Percentiles rank a stretch among this genome's conserved stretches.
These are phyloP conservation scores for Pseudozyma thailandica DNA, from an alignment of 1,284 basidiomycete genomes.

Conservation along the genomic window DNA sequence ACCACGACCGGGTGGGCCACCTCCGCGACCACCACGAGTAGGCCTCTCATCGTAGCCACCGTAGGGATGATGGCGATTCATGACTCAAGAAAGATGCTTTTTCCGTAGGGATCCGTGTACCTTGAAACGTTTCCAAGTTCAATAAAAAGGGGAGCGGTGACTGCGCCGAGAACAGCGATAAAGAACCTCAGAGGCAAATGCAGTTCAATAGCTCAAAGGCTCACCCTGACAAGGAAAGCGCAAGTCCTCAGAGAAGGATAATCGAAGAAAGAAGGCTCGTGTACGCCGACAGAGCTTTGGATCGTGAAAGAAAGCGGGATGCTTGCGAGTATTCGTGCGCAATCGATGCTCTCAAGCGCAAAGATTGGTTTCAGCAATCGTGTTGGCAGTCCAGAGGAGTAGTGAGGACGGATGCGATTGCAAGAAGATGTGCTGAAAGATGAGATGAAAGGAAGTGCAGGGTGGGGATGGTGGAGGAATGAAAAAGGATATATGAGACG, in stretches of 20 bases:
- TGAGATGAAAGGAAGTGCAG: neutral
- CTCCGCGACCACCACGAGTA: conserved; percentile 45
- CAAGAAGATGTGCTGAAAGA: neutral
- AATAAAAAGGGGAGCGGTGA: conserved; percentile 2
- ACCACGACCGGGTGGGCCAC: conserved; percentile 29
- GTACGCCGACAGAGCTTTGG: conserved; percentile 1
- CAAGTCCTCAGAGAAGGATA: conserved; percentile 16
- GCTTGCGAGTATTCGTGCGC: conserved; percentile 14
- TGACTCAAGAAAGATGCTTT: conserved; percentile 63
- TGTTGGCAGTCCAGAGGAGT: neutral
- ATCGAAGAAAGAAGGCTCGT: neutral
- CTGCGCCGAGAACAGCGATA: conserved; percentile 2
- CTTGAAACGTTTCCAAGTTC: conserved; percentile 8
- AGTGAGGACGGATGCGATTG: conserved; percentile 9
- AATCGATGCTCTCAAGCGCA: conserved; percentile 22
- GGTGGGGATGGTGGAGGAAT: neutral
- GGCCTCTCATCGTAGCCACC: conserved; percentile 75
- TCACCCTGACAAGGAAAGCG: conserved; percentile 23
- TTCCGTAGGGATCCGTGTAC: conserved; percentile 9
- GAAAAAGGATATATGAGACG: neutral
- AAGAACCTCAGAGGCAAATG: conserved; percentile 23
- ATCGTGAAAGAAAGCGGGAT: neutral
- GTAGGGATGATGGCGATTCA: conserved; percentile 90
- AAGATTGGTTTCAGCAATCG: conserved; percentile 18
- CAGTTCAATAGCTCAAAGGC: conserved; percentile 35